Evolutionary conservation across 805 yeast genomes (phyloP).

Genomic region (Saccharomycopsis schoenii): DNA sequence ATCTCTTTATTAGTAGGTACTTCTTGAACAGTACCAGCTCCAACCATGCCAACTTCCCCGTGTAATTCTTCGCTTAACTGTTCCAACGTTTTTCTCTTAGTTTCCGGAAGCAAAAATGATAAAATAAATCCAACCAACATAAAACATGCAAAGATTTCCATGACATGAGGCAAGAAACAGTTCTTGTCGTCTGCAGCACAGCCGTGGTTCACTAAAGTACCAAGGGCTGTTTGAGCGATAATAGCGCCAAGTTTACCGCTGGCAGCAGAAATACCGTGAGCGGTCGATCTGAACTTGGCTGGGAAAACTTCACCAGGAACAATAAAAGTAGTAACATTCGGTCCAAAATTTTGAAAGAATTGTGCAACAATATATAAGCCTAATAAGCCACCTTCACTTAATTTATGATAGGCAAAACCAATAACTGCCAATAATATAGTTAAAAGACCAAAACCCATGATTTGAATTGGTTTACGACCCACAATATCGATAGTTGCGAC

Average conservation of each 20-base stretch:
- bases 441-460: slow-evolving; percentile 62
- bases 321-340: slow-evolving; percentile 85
- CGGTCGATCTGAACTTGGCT: slow-evolving; percentile 90
- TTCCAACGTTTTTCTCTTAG: slow-evolving; percentile 86
- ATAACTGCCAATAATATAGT: slow-evolving; percentile 66
- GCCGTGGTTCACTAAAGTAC: slow-evolving; percentile 72
- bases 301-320: slow-evolving; percentile 91
- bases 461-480: slow-evolving; percentile 81
- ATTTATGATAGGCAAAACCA: slow-evolving; percentile 74
- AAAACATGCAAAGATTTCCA: slow-evolving; percentile 91
- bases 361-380: slow-evolving; percentile 74
- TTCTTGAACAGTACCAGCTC: slow-evolving; percentile 19
- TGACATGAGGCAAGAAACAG: slow-evolving; percentile 86
- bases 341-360: slow-evolving; percentile 88
- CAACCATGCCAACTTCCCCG: slow-evolving; percentile 46
- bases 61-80: slow-evolving; percentile 72
- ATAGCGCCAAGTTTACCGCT: slow-evolving; percentile 89
- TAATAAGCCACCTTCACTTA: slow-evolving; percentile 56
- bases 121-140: slow-evolving; percentile 71
- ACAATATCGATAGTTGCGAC: slow-evolving; percentile 70
- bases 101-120: slow-evolving; percentile 72
- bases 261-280: slow-evolving; percentile 92
- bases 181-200: slow-evolving; percentile 52
- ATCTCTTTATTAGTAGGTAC: background rate
- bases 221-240: slow-evolving; percentile 79